phyloP scores from a whole-genome alignment of 1,139 yeast genomes.

The Pichia sp. region DNA sequence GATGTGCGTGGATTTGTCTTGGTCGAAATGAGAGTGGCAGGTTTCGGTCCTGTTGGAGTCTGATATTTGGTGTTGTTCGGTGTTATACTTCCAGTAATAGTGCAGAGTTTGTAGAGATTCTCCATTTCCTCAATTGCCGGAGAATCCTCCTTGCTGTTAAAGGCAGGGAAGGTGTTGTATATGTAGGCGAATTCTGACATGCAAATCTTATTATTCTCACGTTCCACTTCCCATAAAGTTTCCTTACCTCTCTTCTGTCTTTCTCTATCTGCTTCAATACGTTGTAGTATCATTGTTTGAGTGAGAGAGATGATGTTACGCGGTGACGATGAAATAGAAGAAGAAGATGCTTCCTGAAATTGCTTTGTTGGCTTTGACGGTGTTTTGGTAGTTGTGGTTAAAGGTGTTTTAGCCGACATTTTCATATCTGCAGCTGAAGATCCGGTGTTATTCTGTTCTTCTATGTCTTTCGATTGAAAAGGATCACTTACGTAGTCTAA shows the following conservation, averaged over 20 bases:
- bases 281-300: slow-evolving; percentile 47
- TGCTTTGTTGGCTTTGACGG: not conserved
- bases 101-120: slow-evolving; percentile 14
- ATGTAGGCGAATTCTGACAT: slow-evolving; percentile 53
- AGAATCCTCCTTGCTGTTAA: slow-evolving; percentile 32
- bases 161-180: slow-evolving; percentile 45
- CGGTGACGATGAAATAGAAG: not conserved
- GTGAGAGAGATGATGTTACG: slow-evolving; percentile 12
- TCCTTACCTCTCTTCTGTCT: slow-evolving; percentile 76
- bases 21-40: not conserved
- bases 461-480: slow-evolving; percentile 4
- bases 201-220: slow-evolving; percentile 39
- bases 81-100: slow-evolving; percentile 1
- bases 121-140: slow-evolving; percentile 21
- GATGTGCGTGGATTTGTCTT: too few relatives aligned
- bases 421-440: not conserved
- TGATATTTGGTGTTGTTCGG: not conserved
- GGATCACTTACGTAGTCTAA: slow-evolving; percentile 20
- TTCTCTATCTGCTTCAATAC: slow-evolving; percentile 88
- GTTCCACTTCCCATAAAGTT: slow-evolving; percentile 58
- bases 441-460: too few relatives aligned
- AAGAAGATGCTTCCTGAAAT: not conserved
- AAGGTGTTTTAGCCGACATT: slow-evolving; percentile 4
- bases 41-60: not conserved
- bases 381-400: slow-evolving; percentile 1